These are phyloP conservation scores for Medicago truncatula DNA, from an alignment of 306 rosid genomes.

Conservation along the genomic window DNA sequence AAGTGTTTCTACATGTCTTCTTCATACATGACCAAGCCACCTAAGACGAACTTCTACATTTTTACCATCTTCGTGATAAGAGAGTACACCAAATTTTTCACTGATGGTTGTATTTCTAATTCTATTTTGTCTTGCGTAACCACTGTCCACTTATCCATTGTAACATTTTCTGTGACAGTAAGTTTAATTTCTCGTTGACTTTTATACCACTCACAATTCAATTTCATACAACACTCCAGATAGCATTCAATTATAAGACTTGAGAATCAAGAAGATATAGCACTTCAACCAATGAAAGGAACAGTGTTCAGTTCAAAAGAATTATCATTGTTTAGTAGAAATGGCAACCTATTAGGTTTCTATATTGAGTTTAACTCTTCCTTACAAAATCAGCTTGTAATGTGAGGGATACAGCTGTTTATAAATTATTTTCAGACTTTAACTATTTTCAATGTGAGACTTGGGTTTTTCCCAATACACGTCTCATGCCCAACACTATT, in stretches of 20 bases:
- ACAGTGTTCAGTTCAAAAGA: slow-evolving; percentile 15
- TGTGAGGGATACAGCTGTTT: neutral
- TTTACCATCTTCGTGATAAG: neutral
- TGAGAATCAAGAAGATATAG: neutral
- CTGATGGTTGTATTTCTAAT: neutral
- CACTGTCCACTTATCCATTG: neutral
- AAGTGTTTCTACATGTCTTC: neutral
- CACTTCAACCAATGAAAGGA: neutral
- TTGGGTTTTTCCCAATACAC: neutral
- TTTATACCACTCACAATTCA: neutral
- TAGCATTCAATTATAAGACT: neutral
- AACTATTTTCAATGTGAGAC: neutral
- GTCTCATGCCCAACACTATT: neutral
- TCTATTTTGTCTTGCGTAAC: neutral
- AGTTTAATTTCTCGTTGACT: neutral
- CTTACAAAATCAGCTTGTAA: neutral
- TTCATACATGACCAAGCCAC: neutral
- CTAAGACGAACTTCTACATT: neutral
- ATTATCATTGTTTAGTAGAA: slow-evolving; percentile 14
- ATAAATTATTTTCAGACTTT: neutral
- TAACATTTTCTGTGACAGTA: neutral
- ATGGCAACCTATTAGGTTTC: neutral
- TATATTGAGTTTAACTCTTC: neutral
- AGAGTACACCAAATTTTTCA: neutral
- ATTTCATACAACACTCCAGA: neutral